Conservation (phyloP, 345 rosid genomes). For the Excoecaria agallocha region DNA sequence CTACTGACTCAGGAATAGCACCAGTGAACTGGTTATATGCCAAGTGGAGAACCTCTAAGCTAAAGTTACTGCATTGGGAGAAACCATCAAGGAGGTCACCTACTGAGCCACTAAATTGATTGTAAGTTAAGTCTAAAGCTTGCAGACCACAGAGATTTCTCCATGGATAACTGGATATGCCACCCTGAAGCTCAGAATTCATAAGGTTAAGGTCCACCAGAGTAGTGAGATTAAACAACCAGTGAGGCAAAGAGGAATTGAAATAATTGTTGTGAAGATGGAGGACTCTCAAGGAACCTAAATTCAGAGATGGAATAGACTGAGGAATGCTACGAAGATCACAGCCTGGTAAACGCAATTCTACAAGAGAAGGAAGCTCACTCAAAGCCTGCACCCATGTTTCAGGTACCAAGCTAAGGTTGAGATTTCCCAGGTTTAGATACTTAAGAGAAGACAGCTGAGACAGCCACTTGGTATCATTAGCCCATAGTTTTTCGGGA, state of each 20-base stretch:
- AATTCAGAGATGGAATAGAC: not conserved
- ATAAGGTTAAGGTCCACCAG: conserved; percentile 9
- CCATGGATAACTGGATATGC: conserved; percentile 1
- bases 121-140: conserved; percentile 36
- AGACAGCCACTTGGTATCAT: conserved; percentile 23
- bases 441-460: conserved; percentile 22
- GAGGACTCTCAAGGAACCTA: not conserved
- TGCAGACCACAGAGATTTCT: conserved; percentile 9
- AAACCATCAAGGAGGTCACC: not conserved
- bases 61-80: conserved; percentile 7
- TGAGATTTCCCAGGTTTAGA: conserved; percentile 23
- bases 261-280: not conserved
- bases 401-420: conserved; percentile 20
- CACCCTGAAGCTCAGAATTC: conserved; percentile 1
- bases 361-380: conserved; percentile 31
- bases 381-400: conserved; percentile 29
- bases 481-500: not conserved
- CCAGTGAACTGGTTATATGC: conserved; percentile 2
- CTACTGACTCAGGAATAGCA: conserved; percentile 13
- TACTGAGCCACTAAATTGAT: conserved; percentile 6
- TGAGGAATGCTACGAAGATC: not conserved
- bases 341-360: conserved; percentile 23
- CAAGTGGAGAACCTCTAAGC: conserved; percentile 6
- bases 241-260: conserved; percentile 6
- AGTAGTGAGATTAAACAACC: conserved; percentile 3